phyloP scores from a whole-genome alignment of 2,329 filamentous ascomycete genomes.

The Exutisphaerella laricina region DNA sequence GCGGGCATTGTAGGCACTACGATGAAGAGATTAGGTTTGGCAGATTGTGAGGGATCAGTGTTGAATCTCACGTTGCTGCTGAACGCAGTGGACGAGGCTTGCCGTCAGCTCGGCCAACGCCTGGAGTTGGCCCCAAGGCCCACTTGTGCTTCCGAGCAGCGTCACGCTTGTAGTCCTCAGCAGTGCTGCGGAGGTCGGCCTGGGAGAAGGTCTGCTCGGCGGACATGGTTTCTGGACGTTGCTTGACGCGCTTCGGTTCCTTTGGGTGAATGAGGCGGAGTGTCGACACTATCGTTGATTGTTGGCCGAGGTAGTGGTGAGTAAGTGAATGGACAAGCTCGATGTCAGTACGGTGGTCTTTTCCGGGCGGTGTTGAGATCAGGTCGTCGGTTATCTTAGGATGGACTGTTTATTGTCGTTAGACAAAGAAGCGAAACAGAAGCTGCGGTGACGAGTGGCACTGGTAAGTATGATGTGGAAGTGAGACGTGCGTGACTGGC shows the following conservation, averaged over 20 bases:
- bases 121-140: slow-evolving; percentile 39
- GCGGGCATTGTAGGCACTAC: slow-evolving; percentile 26
- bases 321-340: slow-evolving; percentile 20
- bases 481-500: slow-evolving; percentile 6
- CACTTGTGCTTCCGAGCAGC: slow-evolving; percentile 48
- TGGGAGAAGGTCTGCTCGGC: slow-evolving; percentile 44
- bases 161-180: slow-evolving; percentile 49
- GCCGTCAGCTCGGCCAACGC: slow-evolving; percentile 25
- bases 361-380: neutral
- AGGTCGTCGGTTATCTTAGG: slow-evolving; percentile 5
- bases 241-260: slow-evolving; percentile 7
- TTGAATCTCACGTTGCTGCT: slow-evolving; percentile 33
- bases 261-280: slow-evolving; percentile 6
- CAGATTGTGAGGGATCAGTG: no score
- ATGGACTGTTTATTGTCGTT: slow-evolving; percentile 8
- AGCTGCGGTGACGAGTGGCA: slow-evolving; percentile 11
- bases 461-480: slow-evolving; percentile 10
- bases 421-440: slow-evolving; percentile 16
- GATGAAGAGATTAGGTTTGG: no score
- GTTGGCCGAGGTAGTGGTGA: slow-evolving; percentile 1
- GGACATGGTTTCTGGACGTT: slow-evolving; percentile 35
- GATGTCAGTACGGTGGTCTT: slow-evolving; percentile 14
- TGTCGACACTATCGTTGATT: neutral
- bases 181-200: slow-evolving; percentile 50
- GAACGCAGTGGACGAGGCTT: slow-evolving; percentile 32